Evolutionary conservation across 805 yeast species (phyloP), one percentile per base, ranked within the genome.

Genomic region (Cyberlindnera xylosilytica): DNA sequence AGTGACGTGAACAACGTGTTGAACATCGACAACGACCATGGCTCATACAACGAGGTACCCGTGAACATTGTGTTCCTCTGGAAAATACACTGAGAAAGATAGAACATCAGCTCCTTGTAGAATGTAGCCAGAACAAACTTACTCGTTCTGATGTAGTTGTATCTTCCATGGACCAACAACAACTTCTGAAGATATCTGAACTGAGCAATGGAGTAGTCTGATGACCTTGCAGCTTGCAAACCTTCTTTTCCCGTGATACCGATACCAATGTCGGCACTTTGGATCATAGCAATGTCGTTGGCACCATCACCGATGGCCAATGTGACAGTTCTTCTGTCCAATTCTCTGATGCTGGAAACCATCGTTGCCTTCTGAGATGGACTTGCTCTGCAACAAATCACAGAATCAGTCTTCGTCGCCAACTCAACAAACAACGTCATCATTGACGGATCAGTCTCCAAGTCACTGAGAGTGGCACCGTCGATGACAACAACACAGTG

Each of bases 261-360:
- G 49, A 93, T 78, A 22, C 99, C 99, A 42, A 93, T 88, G 63
- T 93, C 98, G 0, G 99, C 99, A 57, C 95, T 84, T 66, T 93
- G 97, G 48, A 93, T 93, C 99, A 93, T 93, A 1, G 99, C 98
- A 60, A 93, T 90, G 64, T 93, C 99, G 60, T 93, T 93, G 2
- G 99, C 99, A 50, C 99, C 99, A 66, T 93, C 99, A 7, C 99
- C 99, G 59, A 93, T 86, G 0, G 99, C 99, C 47, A 93, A 71
- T 0, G 97, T 88, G 6, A 93, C 97, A 31, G 86, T 74, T 2
- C 66, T 65, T 38, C 73, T 80, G 54, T 83, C 75, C 44, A 82
- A 66, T n/a, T 73, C 68, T 39, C 98, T 73, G n/a, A 95, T 88
- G 26, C 81, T 73, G 20, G 78, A 64, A 2, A 93, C 98, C 87